Base-by-base conservation (phyloP, 139 green algal genomes). In the Raphidocelis subcapitata region DNA sequence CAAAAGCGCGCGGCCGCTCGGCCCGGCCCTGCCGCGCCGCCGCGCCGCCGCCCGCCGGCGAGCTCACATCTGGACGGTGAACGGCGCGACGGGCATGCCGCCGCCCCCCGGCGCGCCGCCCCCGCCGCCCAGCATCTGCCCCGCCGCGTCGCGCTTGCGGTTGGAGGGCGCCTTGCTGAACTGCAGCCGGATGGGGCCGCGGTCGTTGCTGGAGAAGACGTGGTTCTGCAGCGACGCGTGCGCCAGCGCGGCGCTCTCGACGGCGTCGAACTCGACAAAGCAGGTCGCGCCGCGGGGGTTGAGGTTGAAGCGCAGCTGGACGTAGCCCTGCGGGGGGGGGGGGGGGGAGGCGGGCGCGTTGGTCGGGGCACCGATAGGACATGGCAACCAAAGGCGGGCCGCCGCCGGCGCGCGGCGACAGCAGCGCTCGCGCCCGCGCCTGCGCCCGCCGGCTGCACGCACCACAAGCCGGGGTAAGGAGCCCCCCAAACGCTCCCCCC, bases 81-180 rank as follows among this genome's bases (percentile, higher is more conserved):
- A 12, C 41, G 12, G 41, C 12, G 41, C 41, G 41, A 12, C 41
- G 41, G 8, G 8, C 8, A 49, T 12, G 41, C 8, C 41, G 41
- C 41, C 41, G 8, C 8, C 41, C 8, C 41, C 41, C 41, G 8
- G 41, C 12, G 12, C 12, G 8, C 41, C 55, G 14, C 49, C 10
- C 10, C 55, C n/a, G 26, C 55, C 67, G 44, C 67, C 70, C 44
- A 70, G 44, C 70, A 70, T 52, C 23, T 64, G 31, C 0, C 70
- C 70, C 26, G 14, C 62, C 23, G 26, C 31, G 37, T 77, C 70
- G 5, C 70, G 72, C 62, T 78, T 78, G 29, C 65, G 71, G 51
- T 90, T 90, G 65, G 94, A 96, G 1, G 93, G 93, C 81, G 97
- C 97, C 61, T 93, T 94, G 67, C 70, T 88, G 85, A 87, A 97